phyloP scores from a whole-genome alignment of 83 land plant species.

The Thuja plicata region DNA sequence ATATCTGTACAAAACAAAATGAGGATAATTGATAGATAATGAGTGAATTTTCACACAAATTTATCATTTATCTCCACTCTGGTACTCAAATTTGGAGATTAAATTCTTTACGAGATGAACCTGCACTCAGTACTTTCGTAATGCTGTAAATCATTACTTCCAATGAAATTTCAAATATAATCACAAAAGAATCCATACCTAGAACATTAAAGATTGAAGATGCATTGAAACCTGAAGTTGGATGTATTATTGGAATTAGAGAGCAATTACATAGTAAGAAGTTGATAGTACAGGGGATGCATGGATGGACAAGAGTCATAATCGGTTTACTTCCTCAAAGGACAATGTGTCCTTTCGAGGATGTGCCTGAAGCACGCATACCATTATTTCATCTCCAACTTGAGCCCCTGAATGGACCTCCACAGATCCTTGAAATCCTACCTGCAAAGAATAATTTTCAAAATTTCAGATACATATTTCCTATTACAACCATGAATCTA shows the following conservation, averaged over 20 bases:
- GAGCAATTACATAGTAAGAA: neutral
- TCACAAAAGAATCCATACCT: conserved; percentile 1
- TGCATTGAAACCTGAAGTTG: neutral
- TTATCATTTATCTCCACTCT: neutral
- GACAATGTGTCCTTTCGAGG: conserved; percentile 69
- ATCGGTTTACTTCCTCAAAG: conserved; percentile 36
- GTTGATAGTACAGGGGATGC: neutral
- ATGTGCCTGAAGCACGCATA: conserved; percentile 56
- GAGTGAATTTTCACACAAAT: neutral
- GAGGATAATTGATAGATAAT: neutral
- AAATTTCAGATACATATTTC: neutral
- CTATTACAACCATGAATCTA: neutral
- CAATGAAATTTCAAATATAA: neutral
- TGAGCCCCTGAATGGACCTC: conserved; percentile 47
- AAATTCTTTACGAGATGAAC: neutral
- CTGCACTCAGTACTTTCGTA: neutral
- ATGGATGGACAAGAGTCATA: neutral
- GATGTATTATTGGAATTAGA: neutral
- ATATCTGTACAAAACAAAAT: neutral
- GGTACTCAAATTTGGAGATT: neutral
- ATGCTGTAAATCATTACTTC: neutral
- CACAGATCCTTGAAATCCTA: conserved; percentile 64
- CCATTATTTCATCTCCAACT: conserved; percentile 64
- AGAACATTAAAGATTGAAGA: neutral
- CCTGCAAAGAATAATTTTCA: conserved; percentile 22